phyloP scores from a whole-genome alignment of 345 rosid genomes.

The Lepidium aucheri region DNA sequence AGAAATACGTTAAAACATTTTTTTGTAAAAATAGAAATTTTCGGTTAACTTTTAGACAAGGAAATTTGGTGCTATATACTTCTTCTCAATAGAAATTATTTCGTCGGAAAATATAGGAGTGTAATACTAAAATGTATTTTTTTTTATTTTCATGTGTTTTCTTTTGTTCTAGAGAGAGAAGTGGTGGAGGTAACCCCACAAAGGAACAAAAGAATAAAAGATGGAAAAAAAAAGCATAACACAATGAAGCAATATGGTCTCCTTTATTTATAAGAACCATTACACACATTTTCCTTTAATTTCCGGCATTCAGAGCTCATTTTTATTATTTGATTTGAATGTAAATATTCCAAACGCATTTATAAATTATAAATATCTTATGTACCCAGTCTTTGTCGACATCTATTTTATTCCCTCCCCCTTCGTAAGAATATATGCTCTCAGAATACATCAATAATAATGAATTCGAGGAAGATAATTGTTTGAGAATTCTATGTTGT shows the following conservation, averaged over 20 bases:
- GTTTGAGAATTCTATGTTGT: too few species aligned
- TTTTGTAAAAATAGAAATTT: too few species aligned
- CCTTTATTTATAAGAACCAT: slow-evolving; percentile 18
- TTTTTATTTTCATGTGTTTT: too few species aligned
- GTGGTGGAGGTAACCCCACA: slow-evolving; percentile 33
- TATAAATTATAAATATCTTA: background rate
- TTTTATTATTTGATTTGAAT: background rate
- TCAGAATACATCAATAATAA: slow-evolving; percentile 15
- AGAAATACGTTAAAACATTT: too few species aligned
- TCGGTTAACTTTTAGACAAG: too few species aligned
- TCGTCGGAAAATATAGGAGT: too few species aligned
- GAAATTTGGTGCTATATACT: too few species aligned
- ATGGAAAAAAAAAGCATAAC: slow-evolving; percentile 19
- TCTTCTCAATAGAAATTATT: too few species aligned
- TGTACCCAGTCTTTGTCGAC: slow-evolving; percentile 5
- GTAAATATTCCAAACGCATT: background rate
- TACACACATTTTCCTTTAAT: slow-evolving; percentile 10
- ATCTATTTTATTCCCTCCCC: slow-evolving; percentile 5
- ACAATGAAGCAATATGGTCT: slow-evolving; percentile 26
- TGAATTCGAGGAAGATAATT: too few species aligned
- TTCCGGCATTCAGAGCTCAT: background rate
- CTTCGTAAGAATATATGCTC: slow-evolving; percentile 19
- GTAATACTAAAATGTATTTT: too few species aligned
- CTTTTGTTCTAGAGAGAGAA: background rate
- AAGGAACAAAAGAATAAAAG: slow-evolving; percentile 30